Base-by-base conservation (phyloP, 495 filamentous ascomycete genomes). In the Xylaria longipes region DNA sequence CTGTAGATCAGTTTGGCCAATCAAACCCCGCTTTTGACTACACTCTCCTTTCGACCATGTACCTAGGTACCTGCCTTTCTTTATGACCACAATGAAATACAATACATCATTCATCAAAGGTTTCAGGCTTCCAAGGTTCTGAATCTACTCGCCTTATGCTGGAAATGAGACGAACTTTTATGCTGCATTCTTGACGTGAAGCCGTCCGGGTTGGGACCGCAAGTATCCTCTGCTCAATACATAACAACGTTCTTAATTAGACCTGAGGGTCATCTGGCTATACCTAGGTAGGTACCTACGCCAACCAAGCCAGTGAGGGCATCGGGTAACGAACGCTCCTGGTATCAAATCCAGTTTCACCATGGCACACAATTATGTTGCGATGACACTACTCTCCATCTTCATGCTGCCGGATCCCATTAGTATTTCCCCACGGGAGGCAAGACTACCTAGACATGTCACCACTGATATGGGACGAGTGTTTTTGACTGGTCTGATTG, bases 401-500 rank as follows among this genome's bases (percentile, higher is more conserved):
- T 62, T n/a, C 37, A 29, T 22, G 0, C 22, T 31, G 52, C 7
- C 14, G 1, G 14, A 29, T 57, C 12, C 4, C 5, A 37, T n/a
- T 25, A 39, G 29, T 11, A 41, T 2, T n/a, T 9, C 1, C 50
- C 12, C 8, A 29, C 8, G 9, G 20, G 25, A 65, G 6, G 2
- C 1, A 15, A 33, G 58, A 22, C 27, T 52, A 37, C 27, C 17
- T 35, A 52, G 7, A 43, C 31, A 39, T 57, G 4, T 65, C 69
- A 65, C 2, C 29, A 39, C 57, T 0, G 35, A 27, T 6, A 14
- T 37, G 31, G 14, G 9, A 27, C 20, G 22, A 25, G 31, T 31
- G 61, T 60, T 60, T 60, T 71, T 60, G 45, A 66, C 20, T 48
- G 61, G 60, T 70, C 15, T 71, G 37, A 43, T 63, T 60, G 57